Conservation (phyloP, 768 basidiomycete species). For the Clitopilus passeckerianus region DNA sequence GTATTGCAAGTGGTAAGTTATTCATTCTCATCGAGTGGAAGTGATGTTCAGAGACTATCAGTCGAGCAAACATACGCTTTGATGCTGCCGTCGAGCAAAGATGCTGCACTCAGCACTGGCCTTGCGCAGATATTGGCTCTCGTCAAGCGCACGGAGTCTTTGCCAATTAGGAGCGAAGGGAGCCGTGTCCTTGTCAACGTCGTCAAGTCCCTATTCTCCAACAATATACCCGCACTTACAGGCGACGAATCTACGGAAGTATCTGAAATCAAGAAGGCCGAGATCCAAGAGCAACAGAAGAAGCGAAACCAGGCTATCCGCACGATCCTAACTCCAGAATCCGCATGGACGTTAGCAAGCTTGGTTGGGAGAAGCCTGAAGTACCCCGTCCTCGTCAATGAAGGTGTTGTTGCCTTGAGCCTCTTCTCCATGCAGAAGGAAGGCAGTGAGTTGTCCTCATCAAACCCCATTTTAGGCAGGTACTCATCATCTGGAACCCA, state of each 20-base stretch:
- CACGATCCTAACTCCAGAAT: conserved; percentile 45
- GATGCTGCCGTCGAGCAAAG: conserved; percentile 36
- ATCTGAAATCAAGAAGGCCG: conserved; percentile 13
- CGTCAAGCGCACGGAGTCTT: conserved; percentile 71
- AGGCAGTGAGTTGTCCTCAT: conserved; percentile 50
- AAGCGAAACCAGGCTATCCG: conserved; percentile 51
- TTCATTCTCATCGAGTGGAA: background rate
- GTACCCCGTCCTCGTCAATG: conserved; percentile 84
- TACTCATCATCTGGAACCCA: conserved; percentile 5
- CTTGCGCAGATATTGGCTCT: conserved; percentile 71
- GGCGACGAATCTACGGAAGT: conserved; percentile 13
- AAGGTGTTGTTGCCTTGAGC: conserved; percentile 80
- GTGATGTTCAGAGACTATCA: conserved; percentile 7
- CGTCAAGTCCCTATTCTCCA: conserved; percentile 72
- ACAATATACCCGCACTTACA: conserved; percentile 27
- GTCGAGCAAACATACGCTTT: conserved; percentile 47
- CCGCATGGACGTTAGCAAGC: conserved; percentile 57
- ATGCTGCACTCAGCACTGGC: conserved; percentile 34
- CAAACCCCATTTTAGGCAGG: background rate
- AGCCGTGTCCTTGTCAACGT: conserved; percentile 86
- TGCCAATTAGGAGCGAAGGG: conserved; percentile 85
- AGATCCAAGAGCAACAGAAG: conserved; percentile 35
- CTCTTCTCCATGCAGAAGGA: conserved; percentile 61
- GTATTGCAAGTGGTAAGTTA: conserved; percentile 63
- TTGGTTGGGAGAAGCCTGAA: conserved; percentile 74